phyloP scores from a whole-genome alignment of 2,329 filamentous ascomycete genomes.

The Pestalotiopsis sp. region DNA sequence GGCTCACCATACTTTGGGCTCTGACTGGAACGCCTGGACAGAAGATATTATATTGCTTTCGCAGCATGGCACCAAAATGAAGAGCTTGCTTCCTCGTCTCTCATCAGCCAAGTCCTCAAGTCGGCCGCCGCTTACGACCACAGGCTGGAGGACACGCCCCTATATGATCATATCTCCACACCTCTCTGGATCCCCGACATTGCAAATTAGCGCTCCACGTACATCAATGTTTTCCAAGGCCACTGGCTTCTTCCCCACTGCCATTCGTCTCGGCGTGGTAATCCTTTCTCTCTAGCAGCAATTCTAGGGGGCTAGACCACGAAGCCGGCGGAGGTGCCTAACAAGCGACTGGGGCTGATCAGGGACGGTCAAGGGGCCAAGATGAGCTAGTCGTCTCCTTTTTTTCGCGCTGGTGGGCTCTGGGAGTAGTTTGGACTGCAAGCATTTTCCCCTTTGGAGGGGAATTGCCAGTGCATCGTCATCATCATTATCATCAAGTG shows the following conservation, averaged over 20 bases:
- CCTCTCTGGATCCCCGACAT: not conserved
- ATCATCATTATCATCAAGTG: not conserved
- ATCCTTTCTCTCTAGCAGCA: not conserved
- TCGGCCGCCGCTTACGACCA: not conserved
- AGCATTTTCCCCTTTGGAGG: slow-evolving; percentile 3
- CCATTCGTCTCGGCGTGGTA: not conserved
- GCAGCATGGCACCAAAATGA: no score
- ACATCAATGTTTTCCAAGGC: not conserved
- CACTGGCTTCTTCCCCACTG: not conserved
- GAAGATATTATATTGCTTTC: no score
- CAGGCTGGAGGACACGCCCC: not conserved
- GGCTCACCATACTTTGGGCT: no score
- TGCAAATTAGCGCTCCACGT: not conserved
- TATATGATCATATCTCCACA: not conserved
- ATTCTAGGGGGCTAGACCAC: slow-evolving; percentile 2
- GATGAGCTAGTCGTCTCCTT: slow-evolving; percentile 10
- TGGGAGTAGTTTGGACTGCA: not conserved
- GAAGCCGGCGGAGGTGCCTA: not conserved
- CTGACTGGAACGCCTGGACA: no score
- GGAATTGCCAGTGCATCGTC: not conserved
- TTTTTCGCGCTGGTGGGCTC: not conserved
- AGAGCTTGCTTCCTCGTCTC: no score
- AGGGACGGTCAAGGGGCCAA: slow-evolving; percentile 3
- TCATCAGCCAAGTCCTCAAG: no score
- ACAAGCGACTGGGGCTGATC: not conserved